A percentile compares a stretch with the other conserved stretches of the same genome.
Evolutionary conservation across 257 asterid genomes (phyloP).

Genomic region (Rehmannia glutinosa): DNA sequence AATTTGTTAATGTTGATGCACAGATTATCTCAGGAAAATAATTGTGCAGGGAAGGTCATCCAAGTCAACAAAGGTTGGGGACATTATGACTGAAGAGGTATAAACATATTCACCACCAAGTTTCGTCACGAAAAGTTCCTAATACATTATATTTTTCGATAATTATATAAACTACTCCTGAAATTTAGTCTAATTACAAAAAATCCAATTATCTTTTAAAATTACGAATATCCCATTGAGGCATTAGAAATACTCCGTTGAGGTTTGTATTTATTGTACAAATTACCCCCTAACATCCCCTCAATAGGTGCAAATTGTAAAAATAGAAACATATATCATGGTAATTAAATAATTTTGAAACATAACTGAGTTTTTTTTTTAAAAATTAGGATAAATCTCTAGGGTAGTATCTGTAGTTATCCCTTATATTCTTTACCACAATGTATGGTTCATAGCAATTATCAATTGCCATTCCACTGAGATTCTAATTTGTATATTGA

Average conservation of each 20-base stretch:
- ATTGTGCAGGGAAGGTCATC: constrained; percentile 96
- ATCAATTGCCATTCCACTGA: too few relatives aligned
- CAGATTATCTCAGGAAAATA: constrained; percentile 95
- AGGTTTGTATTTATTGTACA: too few relatives aligned
- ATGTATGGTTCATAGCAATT: neutral
- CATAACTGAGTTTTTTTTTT: too few relatives aligned
- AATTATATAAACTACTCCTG: neutral
- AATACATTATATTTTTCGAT: too few relatives aligned
- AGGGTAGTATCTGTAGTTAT: too few relatives aligned
- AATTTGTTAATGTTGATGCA: constrained; percentile 4
- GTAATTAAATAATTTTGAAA: too few relatives aligned
- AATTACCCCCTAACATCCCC: too few relatives aligned
- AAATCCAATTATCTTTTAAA: neutral
- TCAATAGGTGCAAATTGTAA: too few relatives aligned
- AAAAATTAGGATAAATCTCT: too few relatives aligned
- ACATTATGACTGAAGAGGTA: constrained; percentile 99
- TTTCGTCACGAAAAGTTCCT: neutral
- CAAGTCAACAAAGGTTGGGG: constrained; percentile 93
- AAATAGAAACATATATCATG: too few relatives aligned
- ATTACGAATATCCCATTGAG: neutral
- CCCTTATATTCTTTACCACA: too few relatives aligned
- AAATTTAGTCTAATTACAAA: neutral
- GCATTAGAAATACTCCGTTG: too few relatives aligned
- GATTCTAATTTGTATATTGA: neutral
- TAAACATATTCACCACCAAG: neutral